Evolutionary conservation across 83 land plant species (phyloP).

Genomic region (Thuja plicata): DNA sequence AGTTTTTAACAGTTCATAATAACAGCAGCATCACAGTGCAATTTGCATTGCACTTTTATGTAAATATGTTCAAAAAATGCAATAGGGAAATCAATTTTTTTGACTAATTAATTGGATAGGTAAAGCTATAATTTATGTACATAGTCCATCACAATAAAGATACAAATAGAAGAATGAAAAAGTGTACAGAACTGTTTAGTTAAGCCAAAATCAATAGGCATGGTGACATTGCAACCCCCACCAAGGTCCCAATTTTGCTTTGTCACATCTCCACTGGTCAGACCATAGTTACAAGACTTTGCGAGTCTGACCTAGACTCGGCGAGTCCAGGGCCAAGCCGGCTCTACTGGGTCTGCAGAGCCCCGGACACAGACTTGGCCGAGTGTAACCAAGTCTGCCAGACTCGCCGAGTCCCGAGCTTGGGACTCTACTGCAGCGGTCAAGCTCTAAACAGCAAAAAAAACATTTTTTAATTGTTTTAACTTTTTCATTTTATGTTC

Average conservation of each 20-base stretch:
- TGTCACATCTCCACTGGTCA: not conserved
- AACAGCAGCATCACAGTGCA: not conserved
- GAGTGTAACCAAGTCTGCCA: too few species aligned
- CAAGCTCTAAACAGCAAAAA: too few species aligned
- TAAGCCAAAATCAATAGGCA: not conserved
- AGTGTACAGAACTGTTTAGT: too few species aligned
- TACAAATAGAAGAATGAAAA: not conserved
- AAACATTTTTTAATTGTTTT: too few species aligned
- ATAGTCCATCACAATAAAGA: not conserved
- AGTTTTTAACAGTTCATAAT: not conserved
- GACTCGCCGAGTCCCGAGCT: too few species aligned
- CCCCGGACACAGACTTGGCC: too few species aligned
- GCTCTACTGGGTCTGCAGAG: too few species aligned
- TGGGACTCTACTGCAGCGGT: too few species aligned
- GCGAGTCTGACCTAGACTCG: too few species aligned
- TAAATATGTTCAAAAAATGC: not conserved
- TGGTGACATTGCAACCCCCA: not conserved
- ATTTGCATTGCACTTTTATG: not conserved
- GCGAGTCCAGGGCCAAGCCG: too few species aligned
- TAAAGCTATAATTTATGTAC: too few species aligned
- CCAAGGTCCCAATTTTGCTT: not conserved
- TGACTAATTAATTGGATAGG: not conserved
- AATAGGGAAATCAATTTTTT: not conserved
- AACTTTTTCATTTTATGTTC: too few species aligned
- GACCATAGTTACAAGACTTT: not conserved